Evolutionary conservation across 2,329 filamentous ascomycete genomes (phyloP), one percentile per base, ranked within the genome.

Genomic region (Ascochyta fabae): DNA sequence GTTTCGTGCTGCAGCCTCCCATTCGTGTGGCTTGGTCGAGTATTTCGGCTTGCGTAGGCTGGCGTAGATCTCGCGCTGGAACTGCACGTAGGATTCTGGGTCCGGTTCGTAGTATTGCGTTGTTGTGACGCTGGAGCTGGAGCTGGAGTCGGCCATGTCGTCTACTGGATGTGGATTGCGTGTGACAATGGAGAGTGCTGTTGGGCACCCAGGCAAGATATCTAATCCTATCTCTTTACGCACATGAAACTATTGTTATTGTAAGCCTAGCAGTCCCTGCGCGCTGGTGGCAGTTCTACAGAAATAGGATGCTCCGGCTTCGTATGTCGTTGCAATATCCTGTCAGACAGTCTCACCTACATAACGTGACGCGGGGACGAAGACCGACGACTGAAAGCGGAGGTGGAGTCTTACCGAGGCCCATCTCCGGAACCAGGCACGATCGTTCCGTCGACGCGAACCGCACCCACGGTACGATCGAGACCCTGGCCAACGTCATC

Each of bases 21-120:
- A 77, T 72, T 76, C 64, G 31, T 69, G 64, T 2, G 75, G 75
- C 45, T 75, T 77, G 8, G 76, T 78, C 12, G 75, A 77, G 62
- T 73, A 77, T 5, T 72, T 69, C 2, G 76, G 76, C n/a, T 62
- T 67, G 4, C 68, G 66, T 3, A 78, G 70, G 19, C 55, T 65
- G 29, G 62, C 60, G 61, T 78, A 78, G 50, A 78, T 77, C 4
- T 73, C 71, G 9, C 76, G 65, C 48, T 76, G 72, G 54, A 65
- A 74, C 19, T 60, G 36, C 3, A 70, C 67, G 27, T 66, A 63
- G 5, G 75, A 67, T 6, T 71, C 66, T 9, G 75, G 74, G 47
- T 77, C 72, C 2, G 76, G 75, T n/a, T 70, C 65, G 38, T 68
- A 69, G 60, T 67, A 64, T 24, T 59, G 57, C 8, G 45, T 29